Percentiles rank a stretch among this genome's conserved stretches.
Evolutionary conservation across 2,329 filamentous ascomycete species (phyloP).

Genomic region (Fusarium chlamydosporum): DNA sequence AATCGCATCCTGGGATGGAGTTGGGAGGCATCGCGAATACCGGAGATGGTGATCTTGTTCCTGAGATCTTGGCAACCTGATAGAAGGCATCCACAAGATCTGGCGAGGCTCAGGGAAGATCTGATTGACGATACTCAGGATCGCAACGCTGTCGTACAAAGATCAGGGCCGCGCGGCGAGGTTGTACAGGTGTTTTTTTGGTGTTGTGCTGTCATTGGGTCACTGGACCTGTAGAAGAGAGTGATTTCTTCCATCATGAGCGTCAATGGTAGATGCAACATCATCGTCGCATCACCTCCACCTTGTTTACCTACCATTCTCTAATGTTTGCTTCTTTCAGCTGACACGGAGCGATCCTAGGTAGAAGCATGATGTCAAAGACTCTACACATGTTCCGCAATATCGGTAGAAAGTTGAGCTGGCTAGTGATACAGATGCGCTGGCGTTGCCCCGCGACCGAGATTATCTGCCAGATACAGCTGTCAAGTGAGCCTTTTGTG

Average conservation of each 20-base stretch:
- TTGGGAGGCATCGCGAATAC: slow-evolving; percentile 1
- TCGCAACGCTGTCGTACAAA: slow-evolving; percentile 16
- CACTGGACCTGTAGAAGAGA: background rate
- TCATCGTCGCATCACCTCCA: too few relatives aligned
- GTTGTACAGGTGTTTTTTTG: slow-evolving; percentile 2
- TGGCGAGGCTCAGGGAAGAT: background rate
- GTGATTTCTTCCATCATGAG: too few relatives aligned
- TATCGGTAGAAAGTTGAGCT: background rate
- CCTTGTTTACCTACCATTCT: background rate
- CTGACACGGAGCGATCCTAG: background rate
- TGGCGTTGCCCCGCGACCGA: slow-evolving; percentile 29
- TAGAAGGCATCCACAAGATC: background rate
- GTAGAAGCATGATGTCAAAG: slow-evolving; percentile 1
- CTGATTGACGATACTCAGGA: background rate
- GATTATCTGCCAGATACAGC: slow-evolving; percentile 13
- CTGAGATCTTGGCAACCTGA: background rate
- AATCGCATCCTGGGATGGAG: slow-evolving; percentile 27
- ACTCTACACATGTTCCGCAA: background rate
- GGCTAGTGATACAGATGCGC: slow-evolving; percentile 19
- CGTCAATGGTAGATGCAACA: background rate
- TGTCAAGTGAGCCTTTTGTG: background rate
- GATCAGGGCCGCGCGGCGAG: slow-evolving; percentile 31
- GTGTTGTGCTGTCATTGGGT: background rate
- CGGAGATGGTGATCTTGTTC: background rate
- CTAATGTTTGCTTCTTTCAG: slow-evolving; percentile 1